A percentile compares a stretch with the other conserved stretches of the same genome.
These are phyloP conservation scores for Neonectria hederae DNA, from an alignment of 2,329 filamentous ascomycete species.

Conservation along the genomic window DNA sequence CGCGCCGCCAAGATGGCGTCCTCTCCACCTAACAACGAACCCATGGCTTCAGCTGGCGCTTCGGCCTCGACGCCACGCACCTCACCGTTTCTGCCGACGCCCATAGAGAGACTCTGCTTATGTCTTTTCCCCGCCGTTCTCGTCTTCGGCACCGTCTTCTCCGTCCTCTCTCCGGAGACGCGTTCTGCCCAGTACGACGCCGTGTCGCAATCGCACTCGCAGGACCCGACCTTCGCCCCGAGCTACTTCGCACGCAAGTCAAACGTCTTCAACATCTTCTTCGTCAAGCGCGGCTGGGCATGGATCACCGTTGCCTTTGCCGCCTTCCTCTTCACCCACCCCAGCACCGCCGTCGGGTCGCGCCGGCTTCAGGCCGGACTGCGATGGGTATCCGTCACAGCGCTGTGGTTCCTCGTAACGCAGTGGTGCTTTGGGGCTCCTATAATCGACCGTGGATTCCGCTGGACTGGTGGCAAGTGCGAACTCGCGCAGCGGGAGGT, in stretches of 20 bases:
- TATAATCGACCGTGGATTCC: slow-evolving; percentile 88
- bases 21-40: slow-evolving; percentile 16
- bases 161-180: slow-evolving; percentile 76
- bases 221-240: slow-evolving; percentile 65
- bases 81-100: slow-evolving; percentile 74
- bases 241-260: slow-evolving; percentile 94
- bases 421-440: slow-evolving; percentile 97
- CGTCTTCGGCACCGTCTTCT: slow-evolving; percentile 83
- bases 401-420: slow-evolving; percentile 85
- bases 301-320: slow-evolving; percentile 85
- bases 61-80: slow-evolving; percentile 48
- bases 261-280: slow-evolving; percentile 91
- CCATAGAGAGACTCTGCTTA: slow-evolving; percentile 72
- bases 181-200: slow-evolving; percentile 71
- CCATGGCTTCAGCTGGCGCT: slow-evolving; percentile 24
- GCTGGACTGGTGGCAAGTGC: slow-evolving; percentile 88
- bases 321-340: slow-evolving; percentile 75
- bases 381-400: slow-evolving; percentile 78
- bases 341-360: slow-evolving; percentile 53
- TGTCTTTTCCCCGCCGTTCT: slow-evolving; percentile 80
- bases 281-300: slow-evolving; percentile 95
- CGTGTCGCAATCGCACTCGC: slow-evolving; percentile 69
- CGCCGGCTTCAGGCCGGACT: slow-evolving; percentile 65
- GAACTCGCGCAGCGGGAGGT: slow-evolving; percentile 64
- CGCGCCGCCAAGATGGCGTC: slow-evolving; percentile 36